phyloP scores from a whole-genome alignment of 1,139 yeast species.

The Magnusiomyces suaveolens region DNA sequence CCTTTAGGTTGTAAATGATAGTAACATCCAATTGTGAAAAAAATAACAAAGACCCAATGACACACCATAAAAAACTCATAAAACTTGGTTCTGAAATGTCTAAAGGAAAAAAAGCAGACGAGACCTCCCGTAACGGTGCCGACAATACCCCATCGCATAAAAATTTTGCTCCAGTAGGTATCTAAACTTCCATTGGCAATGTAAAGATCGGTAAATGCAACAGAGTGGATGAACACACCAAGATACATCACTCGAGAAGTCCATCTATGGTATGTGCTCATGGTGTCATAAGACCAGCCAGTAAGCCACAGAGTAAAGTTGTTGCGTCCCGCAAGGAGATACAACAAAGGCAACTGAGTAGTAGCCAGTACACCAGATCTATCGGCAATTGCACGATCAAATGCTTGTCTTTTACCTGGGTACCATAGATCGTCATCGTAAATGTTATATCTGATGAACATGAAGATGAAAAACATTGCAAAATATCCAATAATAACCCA shows the following conservation, averaged over 20 bases:
- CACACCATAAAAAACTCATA: conserved; percentile 56
- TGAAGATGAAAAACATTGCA: conserved; percentile 35
- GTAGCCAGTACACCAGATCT: conserved; percentile 44
- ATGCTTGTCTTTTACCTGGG: conserved; percentile 28
- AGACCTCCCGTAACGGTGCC: conserved; percentile 37
- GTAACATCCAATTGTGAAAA: conserved; percentile 39
- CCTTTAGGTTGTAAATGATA: conserved; percentile 32
- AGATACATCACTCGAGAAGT: conserved; percentile 43
- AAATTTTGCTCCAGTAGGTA: conserved; percentile 14
- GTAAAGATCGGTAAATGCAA: conserved; percentile 27
- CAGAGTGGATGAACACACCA: conserved; percentile 37
- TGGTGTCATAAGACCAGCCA: conserved; percentile 52
- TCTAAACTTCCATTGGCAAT: background rate
- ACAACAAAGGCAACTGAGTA: conserved; percentile 40
- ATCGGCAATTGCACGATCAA: conserved; percentile 48
- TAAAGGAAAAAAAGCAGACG: conserved; percentile 41
- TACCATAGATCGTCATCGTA: conserved; percentile 32
- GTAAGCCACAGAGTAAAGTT: conserved; percentile 48
- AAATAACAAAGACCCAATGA: conserved; percentile 44
- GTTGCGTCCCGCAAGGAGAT: conserved; percentile 53
- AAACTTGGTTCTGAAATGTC: conserved; percentile 42
- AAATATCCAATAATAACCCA: conserved; percentile 39
- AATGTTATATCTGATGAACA: conserved; percentile 35
- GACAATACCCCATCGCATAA: conserved; percentile 44
- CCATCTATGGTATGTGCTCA: conserved; percentile 54